Percentiles rank a stretch among this genome's conserved stretches.
Conservation (phyloP, 1,284 basidiomycete genomes). For the Tremellales sp. region DNA sequence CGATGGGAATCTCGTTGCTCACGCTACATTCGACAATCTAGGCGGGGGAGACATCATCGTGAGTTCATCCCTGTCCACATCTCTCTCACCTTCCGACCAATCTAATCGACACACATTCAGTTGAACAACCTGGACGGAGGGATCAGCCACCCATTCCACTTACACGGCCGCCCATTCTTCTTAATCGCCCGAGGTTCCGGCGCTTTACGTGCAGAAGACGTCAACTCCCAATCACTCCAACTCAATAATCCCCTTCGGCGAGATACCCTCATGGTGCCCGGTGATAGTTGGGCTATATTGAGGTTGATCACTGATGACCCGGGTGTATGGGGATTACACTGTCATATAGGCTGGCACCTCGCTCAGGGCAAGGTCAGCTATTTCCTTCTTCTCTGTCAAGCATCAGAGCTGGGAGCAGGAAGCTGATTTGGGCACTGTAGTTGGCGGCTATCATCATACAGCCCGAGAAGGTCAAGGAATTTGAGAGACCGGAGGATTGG, state of each 20-base stretch:
- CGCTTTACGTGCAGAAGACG: slow-evolving; percentile 17
- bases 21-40: slow-evolving; percentile 20
- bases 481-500: slow-evolving; percentile 13
- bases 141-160: slow-evolving; percentile 43
- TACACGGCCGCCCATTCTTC: slow-evolving; percentile 30
- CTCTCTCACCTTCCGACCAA: not conserved
- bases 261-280: slow-evolving; percentile 41
- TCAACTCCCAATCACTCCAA: slow-evolving; percentile 7
- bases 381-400: no score
- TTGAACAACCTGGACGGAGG: slow-evolving; percentile 38
- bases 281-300: slow-evolving; percentile 21
- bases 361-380: slow-evolving; percentile 15
- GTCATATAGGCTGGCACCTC: slow-evolving; percentile 31
- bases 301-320: slow-evolving; percentile 22
- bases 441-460: slow-evolving; percentile 16
- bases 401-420: not conserved
- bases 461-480: slow-evolving; percentile 11
- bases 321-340: slow-evolving; percentile 26
- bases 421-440: not conserved
- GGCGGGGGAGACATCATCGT: slow-evolving; percentile 33
- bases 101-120: no score
- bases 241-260: slow-evolving; percentile 40
- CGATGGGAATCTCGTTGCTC: slow-evolving; percentile 19
- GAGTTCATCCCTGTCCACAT: slow-evolving; percentile 31
- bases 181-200: slow-evolving; percentile 41